Evolutionary conservation across 108 stramenopile species (phyloP).

Genomic region (Cyclotella distinguenda): DNA sequence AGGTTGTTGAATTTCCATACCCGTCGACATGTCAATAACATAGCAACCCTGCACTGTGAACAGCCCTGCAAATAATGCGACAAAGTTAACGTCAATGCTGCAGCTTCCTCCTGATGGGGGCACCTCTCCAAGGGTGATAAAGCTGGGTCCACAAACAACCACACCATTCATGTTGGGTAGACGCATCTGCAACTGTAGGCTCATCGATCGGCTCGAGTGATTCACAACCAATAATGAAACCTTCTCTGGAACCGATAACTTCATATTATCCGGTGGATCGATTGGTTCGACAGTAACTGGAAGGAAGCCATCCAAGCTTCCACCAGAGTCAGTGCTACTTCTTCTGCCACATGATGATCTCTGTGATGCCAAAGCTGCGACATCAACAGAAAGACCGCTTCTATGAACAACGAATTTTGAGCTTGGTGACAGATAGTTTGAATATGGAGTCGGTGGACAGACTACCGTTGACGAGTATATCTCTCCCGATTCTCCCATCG

Average conservation of each 20-base stretch:
- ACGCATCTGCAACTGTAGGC: conserved; percentile 75
- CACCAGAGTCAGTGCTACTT: conserved; percentile 5
- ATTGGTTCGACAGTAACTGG: conserved; percentile 85
- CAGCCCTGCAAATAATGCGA: conserved; percentile 66
- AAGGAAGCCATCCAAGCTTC: conserved; percentile 50
- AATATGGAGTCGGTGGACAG: conserved; percentile 52
- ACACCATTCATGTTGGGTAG: conserved; percentile 72
- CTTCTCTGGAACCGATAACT: conserved; percentile 45
- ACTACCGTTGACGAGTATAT: conserved; percentile 54
- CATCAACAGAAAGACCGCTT: conserved; percentile 81
- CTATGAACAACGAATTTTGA: conserved; percentile 63
- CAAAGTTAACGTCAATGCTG: conserved; percentile 48
- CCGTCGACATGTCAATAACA: conserved; percentile 68
- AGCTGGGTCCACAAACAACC: conserved; percentile 69
- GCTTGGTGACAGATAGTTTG: conserved; percentile 8
- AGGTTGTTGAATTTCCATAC: conserved; percentile 69
- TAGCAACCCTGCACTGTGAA: conserved; percentile 65
- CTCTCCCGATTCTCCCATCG: conserved; percentile 78
- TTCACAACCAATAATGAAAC: conserved; percentile 74
- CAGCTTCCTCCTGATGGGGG: conserved; percentile 66
- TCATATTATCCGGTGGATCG: conserved; percentile 64
- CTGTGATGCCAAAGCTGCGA: conserved; percentile 62
- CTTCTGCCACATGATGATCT: conserved; percentile 36
- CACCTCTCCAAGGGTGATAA: conserved; percentile 59
- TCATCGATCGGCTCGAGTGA: conserved; percentile 64